Evolutionary conservation across 768 basidiomycete genomes (phyloP).

Genomic region (Pulveroboletus sp.): DNA sequence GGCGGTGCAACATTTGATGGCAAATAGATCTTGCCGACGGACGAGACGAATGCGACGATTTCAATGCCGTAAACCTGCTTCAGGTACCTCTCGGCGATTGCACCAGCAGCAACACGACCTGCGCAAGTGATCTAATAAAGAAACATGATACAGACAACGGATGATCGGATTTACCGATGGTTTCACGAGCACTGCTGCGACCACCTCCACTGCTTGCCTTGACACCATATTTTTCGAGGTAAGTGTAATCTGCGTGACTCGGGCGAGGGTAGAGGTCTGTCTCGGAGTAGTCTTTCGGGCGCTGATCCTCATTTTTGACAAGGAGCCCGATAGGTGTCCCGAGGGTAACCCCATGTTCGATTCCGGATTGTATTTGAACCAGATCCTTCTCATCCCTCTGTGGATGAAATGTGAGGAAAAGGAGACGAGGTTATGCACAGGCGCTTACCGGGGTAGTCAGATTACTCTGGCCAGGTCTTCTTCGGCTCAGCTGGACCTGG

Average conservation of each 20-base stretch:
- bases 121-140: constrained; percentile 7
- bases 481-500: constrained; percentile 84
- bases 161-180: constrained; percentile 61
- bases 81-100: constrained; percentile 96
- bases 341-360: constrained; percentile 90
- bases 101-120: constrained; percentile 97
- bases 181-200: constrained; percentile 91
- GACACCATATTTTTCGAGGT: constrained; percentile 94
- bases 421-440: neutral
- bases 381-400: constrained; percentile 95
- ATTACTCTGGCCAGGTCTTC: constrained; percentile 93
- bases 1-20: constrained; percentile 49
- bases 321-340: constrained; percentile 97
- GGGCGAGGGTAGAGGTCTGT: constrained; percentile 97
- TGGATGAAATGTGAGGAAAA: constrained; percentile 2
- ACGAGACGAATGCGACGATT: constrained; percentile 95
- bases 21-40: constrained; percentile 89
- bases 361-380: constrained; percentile 89
- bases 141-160: neutral
- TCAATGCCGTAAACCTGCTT: constrained; percentile 83
- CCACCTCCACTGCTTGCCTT: constrained; percentile 98
- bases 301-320: constrained; percentile 96
- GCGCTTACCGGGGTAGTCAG: constrained; percentile 87
- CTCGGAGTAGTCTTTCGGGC: constrained; percentile 97
- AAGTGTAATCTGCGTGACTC: constrained; percentile 97